phyloP scores from a whole-genome alignment of 2,329 filamentous ascomycete genomes.

The Plenodomus biglobosus region DNA sequence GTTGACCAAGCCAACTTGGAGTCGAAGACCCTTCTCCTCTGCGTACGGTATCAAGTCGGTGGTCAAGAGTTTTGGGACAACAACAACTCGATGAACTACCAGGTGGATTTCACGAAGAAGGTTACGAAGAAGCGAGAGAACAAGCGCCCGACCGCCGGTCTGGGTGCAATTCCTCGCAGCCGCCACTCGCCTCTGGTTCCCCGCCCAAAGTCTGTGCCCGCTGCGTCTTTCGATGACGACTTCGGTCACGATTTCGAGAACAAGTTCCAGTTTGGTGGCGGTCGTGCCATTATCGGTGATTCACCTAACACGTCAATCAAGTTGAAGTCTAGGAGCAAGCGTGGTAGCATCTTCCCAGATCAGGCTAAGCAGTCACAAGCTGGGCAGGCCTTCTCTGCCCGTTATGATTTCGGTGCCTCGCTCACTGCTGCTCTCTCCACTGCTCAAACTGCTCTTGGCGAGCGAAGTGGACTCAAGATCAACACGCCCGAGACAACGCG shows the following conservation, averaged over 20 bases:
- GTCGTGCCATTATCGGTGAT: conserved; percentile 57
- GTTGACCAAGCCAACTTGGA: conserved; percentile 90
- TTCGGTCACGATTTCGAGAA: conserved; percentile 63
- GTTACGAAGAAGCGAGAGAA: conserved; percentile 57
- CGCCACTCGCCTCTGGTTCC: conserved; percentile 50
- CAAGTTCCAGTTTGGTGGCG: conserved; percentile 49
- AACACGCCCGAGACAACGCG: conserved; percentile 20
- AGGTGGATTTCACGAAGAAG: conserved; percentile 89
- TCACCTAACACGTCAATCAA: conserved; percentile 61
- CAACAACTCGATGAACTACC: conserved; percentile 84
- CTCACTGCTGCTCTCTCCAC: conserved; percentile 78
- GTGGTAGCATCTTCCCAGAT: conserved; percentile 62
- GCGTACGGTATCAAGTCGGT: conserved; percentile 81
- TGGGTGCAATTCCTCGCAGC: conserved; percentile 54
- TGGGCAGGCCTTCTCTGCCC: conserved; percentile 80
- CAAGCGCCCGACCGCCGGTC: conserved; percentile 54
- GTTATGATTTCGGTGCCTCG: conserved; percentile 96
- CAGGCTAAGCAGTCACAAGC: conserved; percentile 51
- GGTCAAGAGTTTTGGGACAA: conserved; percentile 95
- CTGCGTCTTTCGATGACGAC: conserved; percentile 63
- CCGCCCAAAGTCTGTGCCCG: conserved; percentile 53
- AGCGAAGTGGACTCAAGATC: conserved; percentile 54
- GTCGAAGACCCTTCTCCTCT: conserved; percentile 88
- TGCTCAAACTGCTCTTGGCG: conserved; percentile 64
- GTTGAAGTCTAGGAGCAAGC: conserved; percentile 69